These are phyloP conservation scores for Penicillium digitatum DNA, from an alignment of 2,329 filamentous ascomycete species.

Conservation along the genomic window DNA sequence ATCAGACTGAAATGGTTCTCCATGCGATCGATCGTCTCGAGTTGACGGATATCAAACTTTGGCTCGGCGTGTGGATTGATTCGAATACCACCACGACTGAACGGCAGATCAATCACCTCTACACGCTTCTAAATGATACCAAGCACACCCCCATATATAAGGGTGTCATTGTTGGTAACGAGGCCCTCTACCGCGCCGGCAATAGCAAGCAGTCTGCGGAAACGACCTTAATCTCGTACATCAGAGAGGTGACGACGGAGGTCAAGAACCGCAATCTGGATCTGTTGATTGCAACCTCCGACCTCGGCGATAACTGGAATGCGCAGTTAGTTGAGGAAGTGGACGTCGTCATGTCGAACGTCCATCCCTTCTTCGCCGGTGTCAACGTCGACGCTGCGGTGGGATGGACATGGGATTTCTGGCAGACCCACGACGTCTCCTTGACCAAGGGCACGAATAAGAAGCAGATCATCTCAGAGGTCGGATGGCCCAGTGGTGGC, in stretches of 20 bases:
- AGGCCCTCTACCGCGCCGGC: slow-evolving; percentile 55
- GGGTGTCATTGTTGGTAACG: slow-evolving; percentile 61
- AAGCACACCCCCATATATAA: slow-evolving; percentile 51
- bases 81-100: slow-evolving; percentile 75
- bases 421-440: slow-evolving; percentile 63
- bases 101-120: slow-evolving; percentile 79
- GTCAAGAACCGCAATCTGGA: slow-evolving; percentile 63
- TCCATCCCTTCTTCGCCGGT: slow-evolving; percentile 93
- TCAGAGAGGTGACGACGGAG: slow-evolving; percentile 67
- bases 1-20: slow-evolving; percentile 91
- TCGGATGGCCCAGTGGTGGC: slow-evolving; percentile 82
- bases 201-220: slow-evolving; percentile 59
- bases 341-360: slow-evolving; percentile 92
- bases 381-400: slow-evolving; percentile 65
- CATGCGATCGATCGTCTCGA: slow-evolving; percentile 73
- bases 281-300: slow-evolving; percentile 78
- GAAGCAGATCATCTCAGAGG: slow-evolving; percentile 81
- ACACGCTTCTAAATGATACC: slow-evolving; percentile 65
- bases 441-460: slow-evolving; percentile 60
- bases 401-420: slow-evolving; percentile 79
- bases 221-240: slow-evolving; percentile 58
- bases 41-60: slow-evolving; percentile 74
- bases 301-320: slow-evolving; percentile 86
- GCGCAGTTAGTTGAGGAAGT: slow-evolving; percentile 62
- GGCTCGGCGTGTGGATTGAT: slow-evolving; percentile 93